Evolutionary conservation across 805 yeast species (phyloP).

Genomic region (Blastobotrys mokoenaii): DNA sequence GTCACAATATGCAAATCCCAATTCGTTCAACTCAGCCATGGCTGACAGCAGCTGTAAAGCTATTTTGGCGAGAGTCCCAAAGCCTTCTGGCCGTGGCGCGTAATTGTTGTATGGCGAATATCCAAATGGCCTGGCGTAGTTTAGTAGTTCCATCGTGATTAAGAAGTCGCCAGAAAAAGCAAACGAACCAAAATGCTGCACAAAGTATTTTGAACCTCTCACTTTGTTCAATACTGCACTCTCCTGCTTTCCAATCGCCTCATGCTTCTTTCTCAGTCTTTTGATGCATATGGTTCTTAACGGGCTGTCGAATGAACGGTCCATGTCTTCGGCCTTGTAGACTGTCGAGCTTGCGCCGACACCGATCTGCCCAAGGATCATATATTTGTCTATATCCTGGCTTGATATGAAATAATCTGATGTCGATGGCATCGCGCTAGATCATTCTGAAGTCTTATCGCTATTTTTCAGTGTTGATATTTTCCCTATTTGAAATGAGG

Average conservation of each 20-base stretch:
- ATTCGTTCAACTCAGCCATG: slow-evolving; percentile 14
- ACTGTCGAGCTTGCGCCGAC: slow-evolving; percentile 7
- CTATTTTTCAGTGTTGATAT: too few relatives aligned
- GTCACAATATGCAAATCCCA: slow-evolving; percentile 20
- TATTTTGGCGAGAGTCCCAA: slow-evolving; percentile 14
- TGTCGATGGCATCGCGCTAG: too few relatives aligned
- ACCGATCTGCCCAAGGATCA: slow-evolving; percentile 5
- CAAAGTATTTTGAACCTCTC: slow-evolving; percentile 4
- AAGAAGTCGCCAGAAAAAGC: slow-evolving; percentile 4
- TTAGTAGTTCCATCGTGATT: slow-evolving; percentile 7
- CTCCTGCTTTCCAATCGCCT: slow-evolving; percentile 8
- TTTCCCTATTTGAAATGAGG: too few relatives aligned
- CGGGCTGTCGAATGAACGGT: background rate
- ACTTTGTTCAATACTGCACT: slow-evolving; percentile 3
- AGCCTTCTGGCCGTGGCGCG: background rate
- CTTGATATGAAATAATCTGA: background rate
- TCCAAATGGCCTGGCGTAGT: slow-evolving; percentile 1
- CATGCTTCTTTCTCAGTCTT: slow-evolving; percentile 1
- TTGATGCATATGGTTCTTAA: slow-evolving; percentile 7
- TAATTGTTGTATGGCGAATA: background rate
- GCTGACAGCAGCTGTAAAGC: slow-evolving; percentile 18
- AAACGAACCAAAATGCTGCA: slow-evolving; percentile 4
- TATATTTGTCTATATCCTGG: background rate
- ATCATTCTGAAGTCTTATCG: too few relatives aligned
- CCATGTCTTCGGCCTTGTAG: slow-evolving; percentile 8